Percentiles rank a stretch among this genome's conserved stretches.
These are phyloP conservation scores for Phaeotremella skinneri DNA, from an alignment of 768 basidiomycete species.

Conservation along the genomic window DNA sequence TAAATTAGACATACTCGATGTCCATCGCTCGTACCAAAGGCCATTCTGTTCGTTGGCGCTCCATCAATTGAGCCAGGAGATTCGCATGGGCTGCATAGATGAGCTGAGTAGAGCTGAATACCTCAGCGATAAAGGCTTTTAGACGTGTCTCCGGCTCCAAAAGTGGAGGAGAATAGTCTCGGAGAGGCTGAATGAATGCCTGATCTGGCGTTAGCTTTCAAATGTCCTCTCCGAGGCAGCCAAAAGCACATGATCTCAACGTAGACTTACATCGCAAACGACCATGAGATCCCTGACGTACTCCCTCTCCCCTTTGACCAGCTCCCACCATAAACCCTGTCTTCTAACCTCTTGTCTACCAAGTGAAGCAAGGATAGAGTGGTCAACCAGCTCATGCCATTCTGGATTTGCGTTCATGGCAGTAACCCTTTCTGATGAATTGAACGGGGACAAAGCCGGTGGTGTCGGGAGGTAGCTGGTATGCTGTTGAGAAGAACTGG, in stretches of 20 bases:
- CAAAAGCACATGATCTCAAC: neutral
- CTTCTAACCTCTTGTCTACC: constrained; percentile 32
- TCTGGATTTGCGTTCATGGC: constrained; percentile 27
- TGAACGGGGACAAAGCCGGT: constrained; percentile 7
- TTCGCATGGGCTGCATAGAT: constrained; percentile 29
- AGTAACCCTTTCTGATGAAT: neutral
- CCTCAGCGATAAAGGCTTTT: constrained; percentile 42
- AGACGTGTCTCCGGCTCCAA: constrained; percentile 28
- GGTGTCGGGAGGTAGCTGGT: constrained; percentile 9
- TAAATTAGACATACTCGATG: neutral
- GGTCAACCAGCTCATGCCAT: constrained; percentile 47
- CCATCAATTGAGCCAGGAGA: constrained; percentile 32
- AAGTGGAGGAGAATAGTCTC: constrained; percentile 28
- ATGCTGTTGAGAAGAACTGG: constrained; percentile 6
- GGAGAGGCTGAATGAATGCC: constrained; percentile 40
- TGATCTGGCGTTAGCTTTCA: constrained; percentile 8
- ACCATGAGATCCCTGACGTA: constrained; percentile 42
- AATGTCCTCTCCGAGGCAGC: no score
- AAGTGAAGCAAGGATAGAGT: constrained; percentile 23
- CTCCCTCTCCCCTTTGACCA: constrained; percentile 44
- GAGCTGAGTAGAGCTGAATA: constrained; percentile 36
- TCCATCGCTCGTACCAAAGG: constrained; percentile 31
- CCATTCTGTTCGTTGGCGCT: constrained; percentile 44
- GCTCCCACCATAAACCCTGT: constrained; percentile 46
- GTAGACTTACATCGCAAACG: constrained; percentile 35